A percentile compares a stretch with the other conserved stretches of the same genome.
phyloP scores from a whole-genome alignment of 75 land plant species.

The Sequoia sempervirens region DNA sequence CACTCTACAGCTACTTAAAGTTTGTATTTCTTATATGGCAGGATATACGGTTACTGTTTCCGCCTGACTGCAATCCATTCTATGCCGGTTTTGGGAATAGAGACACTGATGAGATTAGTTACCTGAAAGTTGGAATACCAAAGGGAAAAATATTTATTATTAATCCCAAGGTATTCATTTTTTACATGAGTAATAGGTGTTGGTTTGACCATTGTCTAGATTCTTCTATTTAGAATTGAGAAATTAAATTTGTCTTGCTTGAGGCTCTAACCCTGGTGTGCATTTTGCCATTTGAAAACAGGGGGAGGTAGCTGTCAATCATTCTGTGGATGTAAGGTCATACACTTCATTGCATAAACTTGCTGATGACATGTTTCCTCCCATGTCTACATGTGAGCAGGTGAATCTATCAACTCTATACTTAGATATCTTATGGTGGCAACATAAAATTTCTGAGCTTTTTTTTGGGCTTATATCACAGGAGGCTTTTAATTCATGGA shows the following conservation, averaged over 20 bases:
- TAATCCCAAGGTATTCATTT: constrained; percentile 82
- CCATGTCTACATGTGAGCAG: constrained; percentile 78
- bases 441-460: not conserved
- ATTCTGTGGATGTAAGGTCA: constrained; percentile 75
- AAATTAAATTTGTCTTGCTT: not conserved
- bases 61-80: constrained; percentile 84
- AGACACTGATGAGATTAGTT: constrained; percentile 97
- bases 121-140: constrained; percentile 89
- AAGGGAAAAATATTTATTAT: constrained; percentile 98
- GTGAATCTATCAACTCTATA: constrained; percentile 22
- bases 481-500: constrained; percentile 90
- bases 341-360: constrained; percentile 92
- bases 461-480: constrained; percentile 26
- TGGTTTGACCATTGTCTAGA: not conserved
- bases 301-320: constrained; percentile 90
- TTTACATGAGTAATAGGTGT: not conserved
- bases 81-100: constrained; percentile 99
- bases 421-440: not conserved
- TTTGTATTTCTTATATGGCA: constrained; percentile 17
- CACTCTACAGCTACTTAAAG: not conserved
- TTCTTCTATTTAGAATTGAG: not conserved
- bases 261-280: not conserved
- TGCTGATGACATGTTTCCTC: constrained; percentile 96
- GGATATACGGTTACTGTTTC: constrained; percentile 87
- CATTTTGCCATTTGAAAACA: constrained; percentile 18